Evolutionary conservation across 192 early-diverging fungal genomes (phyloP).

Genomic region (Gaertneriomyces semiglobifer): DNA sequence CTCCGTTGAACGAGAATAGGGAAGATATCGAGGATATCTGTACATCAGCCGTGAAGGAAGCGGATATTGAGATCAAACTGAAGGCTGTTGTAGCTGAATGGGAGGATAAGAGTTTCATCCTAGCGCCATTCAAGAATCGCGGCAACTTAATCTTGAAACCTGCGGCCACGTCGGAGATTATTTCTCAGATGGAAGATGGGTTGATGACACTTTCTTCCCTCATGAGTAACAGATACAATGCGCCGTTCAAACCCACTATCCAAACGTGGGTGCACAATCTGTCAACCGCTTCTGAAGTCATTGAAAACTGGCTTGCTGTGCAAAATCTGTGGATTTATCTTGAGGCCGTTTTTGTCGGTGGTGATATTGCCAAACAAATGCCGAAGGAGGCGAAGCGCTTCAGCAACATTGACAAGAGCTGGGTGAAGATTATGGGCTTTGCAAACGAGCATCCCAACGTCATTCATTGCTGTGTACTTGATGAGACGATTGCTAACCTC

Average conservation of each 20-base stretch:
- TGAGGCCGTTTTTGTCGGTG: constrained; percentile 65
- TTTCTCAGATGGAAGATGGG: constrained; percentile 61
- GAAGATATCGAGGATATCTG: constrained; percentile 69
- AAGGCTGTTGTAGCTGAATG: constrained; percentile 55
- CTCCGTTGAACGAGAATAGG: constrained; percentile 49
- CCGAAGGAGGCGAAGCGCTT: constrained; percentile 67
- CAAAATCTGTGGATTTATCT: constrained; percentile 68
- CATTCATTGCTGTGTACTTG: constrained; percentile 61
- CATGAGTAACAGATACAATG: constrained; percentile 63
- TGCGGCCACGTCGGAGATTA: constrained; percentile 58
- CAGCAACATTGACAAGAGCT: constrained; percentile 64
- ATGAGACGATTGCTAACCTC: constrained; percentile 64
- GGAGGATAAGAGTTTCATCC: constrained; percentile 60
- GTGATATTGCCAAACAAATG: constrained; percentile 69
- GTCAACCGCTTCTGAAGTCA: constrained; percentile 61
- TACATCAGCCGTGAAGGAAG: constrained; percentile 60
- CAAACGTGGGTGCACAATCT: constrained; percentile 66
- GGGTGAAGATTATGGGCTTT: constrained; percentile 66
- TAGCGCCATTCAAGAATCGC: constrained; percentile 57
- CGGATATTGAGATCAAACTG: constrained; percentile 62
- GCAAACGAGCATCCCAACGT: constrained; percentile 68
- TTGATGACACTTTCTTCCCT: constrained; percentile 61
- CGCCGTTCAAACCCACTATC: constrained; percentile 60
- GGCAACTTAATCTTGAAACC: constrained; percentile 62
- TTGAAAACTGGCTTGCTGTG: constrained; percentile 64